Percentiles rank a stretch among this genome's conserved stretches.
phyloP scores from a whole-genome alignment of 2,329 filamentous ascomycete species.

The Didymella segeticola region DNA sequence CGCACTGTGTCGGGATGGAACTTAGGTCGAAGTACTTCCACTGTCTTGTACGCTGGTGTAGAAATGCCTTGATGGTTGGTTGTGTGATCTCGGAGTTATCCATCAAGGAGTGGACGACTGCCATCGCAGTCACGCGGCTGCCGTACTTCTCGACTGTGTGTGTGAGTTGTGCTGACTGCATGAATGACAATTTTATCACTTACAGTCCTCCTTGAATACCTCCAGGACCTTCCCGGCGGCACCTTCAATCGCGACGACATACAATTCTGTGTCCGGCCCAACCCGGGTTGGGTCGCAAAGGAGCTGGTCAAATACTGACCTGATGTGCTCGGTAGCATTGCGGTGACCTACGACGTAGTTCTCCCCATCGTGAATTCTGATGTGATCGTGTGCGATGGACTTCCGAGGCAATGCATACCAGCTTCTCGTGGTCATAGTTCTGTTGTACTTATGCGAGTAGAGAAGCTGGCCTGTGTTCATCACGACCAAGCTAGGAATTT shows the following conservation, averaged over 20 bases:
- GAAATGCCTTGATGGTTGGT: slow-evolving; percentile 35
- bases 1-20: slow-evolving; percentile 27
- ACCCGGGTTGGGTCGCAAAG: slow-evolving; percentile 57
- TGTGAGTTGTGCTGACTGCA: slow-evolving; percentile 10
- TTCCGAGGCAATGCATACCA: slow-evolving; percentile 67
- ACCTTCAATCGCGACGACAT: slow-evolving; percentile 75
- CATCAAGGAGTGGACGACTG: slow-evolving; percentile 34
- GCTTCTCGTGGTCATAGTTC: slow-evolving; percentile 64
- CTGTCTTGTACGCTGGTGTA: slow-evolving; percentile 41
- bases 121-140: slow-evolving; percentile 40
- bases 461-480: slow-evolving; percentile 79
- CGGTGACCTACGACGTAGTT: slow-evolving; percentile 71
- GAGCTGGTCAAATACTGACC: slow-evolving; percentile 70
- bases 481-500: slow-evolving; percentile 63
- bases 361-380: slow-evolving; percentile 58
- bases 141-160: slow-evolving; percentile 35
- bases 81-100: slow-evolving; percentile 33
- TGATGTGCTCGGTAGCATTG: slow-evolving; percentile 66
- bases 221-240: slow-evolving; percentile 65
- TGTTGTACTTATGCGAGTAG: slow-evolving; percentile 72
- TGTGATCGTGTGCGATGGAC: slow-evolving; percentile 64
- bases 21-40: slow-evolving; percentile 36
- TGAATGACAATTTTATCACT: slow-evolving; percentile 40
- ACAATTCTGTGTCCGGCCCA: slow-evolving; percentile 61
- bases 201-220: slow-evolving; percentile 65